These are phyloP conservation scores for Colletotrichum sp. DNA, from an alignment of 2,329 filamentous ascomycete species.

Conservation along the genomic window DNA sequence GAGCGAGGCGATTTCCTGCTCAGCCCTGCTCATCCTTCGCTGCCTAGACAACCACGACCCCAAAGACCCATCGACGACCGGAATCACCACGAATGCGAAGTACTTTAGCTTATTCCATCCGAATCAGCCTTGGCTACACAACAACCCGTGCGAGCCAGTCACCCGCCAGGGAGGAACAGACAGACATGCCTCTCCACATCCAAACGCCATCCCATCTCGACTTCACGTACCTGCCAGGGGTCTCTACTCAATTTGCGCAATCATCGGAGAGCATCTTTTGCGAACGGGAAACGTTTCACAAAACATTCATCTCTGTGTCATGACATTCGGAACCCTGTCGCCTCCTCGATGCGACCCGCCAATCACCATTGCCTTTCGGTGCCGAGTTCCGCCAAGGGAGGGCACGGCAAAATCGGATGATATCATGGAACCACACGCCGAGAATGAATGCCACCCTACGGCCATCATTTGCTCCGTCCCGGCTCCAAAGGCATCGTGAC, in stretches of 20 bases:
- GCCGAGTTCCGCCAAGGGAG: slow-evolving; percentile 20
- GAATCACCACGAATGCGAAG: neutral
- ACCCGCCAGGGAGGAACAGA: neutral
- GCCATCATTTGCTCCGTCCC: neutral
- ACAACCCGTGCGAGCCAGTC: neutral
- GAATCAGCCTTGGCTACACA: slow-evolving; percentile 4
- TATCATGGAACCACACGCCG: slow-evolving; percentile 17
- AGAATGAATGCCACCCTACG: slow-evolving; percentile 1
- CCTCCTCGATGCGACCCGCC: neutral
- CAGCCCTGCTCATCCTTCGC: slow-evolving; percentile 6
- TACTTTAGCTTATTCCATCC: neutral
- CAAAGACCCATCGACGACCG: neutral
- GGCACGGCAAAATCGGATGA: slow-evolving; percentile 11
- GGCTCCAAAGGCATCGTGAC: neutral
- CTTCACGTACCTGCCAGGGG: neutral
- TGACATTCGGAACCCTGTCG: neutral
- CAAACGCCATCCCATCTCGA: slow-evolving; percentile 6
- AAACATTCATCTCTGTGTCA: slow-evolving; percentile 20
- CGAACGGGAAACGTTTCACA: slow-evolving; percentile 19
- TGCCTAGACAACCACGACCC: slow-evolving; percentile 1
- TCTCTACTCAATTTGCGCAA: neutral
- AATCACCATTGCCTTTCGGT: slow-evolving; percentile 2
- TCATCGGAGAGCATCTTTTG: neutral
- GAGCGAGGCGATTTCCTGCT: neutral
- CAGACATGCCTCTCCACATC: neutral